phyloP scores from a whole-genome alignment of 1,284 basidiomycete species.

The Pascua guehoae region DNA sequence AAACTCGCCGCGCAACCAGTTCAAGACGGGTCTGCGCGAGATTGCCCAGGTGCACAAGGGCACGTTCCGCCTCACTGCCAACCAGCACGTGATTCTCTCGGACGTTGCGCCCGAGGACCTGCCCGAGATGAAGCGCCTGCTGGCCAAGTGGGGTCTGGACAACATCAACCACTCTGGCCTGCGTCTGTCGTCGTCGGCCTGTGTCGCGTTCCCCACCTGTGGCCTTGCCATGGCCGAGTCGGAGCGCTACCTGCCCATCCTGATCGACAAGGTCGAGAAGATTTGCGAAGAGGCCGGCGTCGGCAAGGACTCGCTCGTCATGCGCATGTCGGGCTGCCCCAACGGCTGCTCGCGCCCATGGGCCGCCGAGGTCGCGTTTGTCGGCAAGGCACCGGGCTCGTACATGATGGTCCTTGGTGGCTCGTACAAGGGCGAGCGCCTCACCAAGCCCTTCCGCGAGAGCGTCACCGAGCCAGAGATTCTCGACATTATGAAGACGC shows the following conservation, averaged over 20 bases:
- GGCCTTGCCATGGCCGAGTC: slow-evolving; percentile 94
- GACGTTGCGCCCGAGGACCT: slow-evolving; percentile 74
- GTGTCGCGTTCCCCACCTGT: slow-evolving; percentile 97
- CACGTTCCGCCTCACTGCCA: slow-evolving; percentile 84
- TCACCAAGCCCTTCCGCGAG: slow-evolving; percentile 78
- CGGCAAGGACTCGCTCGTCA: slow-evolving; percentile 87
- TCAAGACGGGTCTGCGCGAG: slow-evolving; percentile 89
- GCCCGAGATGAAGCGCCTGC: slow-evolving; percentile 69
- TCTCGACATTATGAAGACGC: slow-evolving; percentile 77
- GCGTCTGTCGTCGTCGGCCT: slow-evolving; percentile 82
- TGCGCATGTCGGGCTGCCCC: slow-evolving; percentile 97
- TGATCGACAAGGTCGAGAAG: slow-evolving; percentile 92
- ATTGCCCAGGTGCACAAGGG: slow-evolving; percentile 94
- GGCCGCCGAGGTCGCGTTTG: slow-evolving; percentile 91
- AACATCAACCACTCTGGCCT: slow-evolving; percentile 77
- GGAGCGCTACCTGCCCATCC: slow-evolving; percentile 89
- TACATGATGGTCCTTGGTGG: slow-evolving; percentile 97
- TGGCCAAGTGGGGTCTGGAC: slow-evolving; percentile 87
- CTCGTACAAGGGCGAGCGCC: slow-evolving; percentile 84
- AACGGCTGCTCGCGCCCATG: slow-evolving; percentile 93
- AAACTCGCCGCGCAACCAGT: slow-evolving; percentile 83
- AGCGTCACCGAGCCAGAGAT: slow-evolving; percentile 92
- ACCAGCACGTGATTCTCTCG: slow-evolving; percentile 90
- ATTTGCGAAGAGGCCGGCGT: slow-evolving; percentile 91
- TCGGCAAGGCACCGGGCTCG: slow-evolving; percentile 90